A percentile compares a stretch with the other conserved stretches of the same genome.
Conservation (phyloP, 257 asterid species). For the Anisodus acutangulus region DNA sequence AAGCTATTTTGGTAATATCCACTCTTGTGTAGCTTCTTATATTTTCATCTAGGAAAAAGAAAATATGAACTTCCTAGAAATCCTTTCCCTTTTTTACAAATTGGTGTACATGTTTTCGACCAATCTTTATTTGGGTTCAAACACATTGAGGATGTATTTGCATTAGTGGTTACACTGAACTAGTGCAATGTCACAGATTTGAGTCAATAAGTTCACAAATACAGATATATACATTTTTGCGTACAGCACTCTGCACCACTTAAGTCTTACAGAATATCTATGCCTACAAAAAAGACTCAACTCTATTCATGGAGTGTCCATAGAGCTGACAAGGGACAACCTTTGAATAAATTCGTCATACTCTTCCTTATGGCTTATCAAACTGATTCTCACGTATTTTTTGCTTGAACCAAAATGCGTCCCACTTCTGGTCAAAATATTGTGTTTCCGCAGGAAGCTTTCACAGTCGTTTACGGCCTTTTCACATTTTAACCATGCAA, state of each 20-base stretch:
- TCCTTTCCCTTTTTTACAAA: not conserved
- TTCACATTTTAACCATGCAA: conserved; percentile 89
- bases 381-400: conserved; percentile 67
- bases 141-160: not conserved
- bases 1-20: not conserved
- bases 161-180: not conserved
- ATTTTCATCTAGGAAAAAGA: not conserved
- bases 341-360: conserved; percentile 61
- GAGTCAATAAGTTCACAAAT: not conserved
- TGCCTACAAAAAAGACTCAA: conserved; percentile 1
- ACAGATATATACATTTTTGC: not conserved
- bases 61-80: not conserved
- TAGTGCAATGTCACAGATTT: not conserved
- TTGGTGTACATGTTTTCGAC: not conserved
- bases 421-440: conserved; percentile 77
- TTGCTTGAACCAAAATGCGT: conserved; percentile 68
- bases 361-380: conserved; percentile 60
- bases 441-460: conserved; percentile 59
- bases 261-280: conserved; percentile 23
- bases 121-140: not conserved
- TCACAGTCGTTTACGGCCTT: conserved; percentile 70
- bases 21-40: not conserved
- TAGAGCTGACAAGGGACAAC: conserved; percentile 48
- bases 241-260: conserved; percentile 15
- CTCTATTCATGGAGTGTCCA: not conserved